A percentile compares a stretch with the other conserved stretches of the same genome.
phyloP scores from a whole-genome alignment of 805 yeast genomes.

The Yamadazyma kitorensis region DNA sequence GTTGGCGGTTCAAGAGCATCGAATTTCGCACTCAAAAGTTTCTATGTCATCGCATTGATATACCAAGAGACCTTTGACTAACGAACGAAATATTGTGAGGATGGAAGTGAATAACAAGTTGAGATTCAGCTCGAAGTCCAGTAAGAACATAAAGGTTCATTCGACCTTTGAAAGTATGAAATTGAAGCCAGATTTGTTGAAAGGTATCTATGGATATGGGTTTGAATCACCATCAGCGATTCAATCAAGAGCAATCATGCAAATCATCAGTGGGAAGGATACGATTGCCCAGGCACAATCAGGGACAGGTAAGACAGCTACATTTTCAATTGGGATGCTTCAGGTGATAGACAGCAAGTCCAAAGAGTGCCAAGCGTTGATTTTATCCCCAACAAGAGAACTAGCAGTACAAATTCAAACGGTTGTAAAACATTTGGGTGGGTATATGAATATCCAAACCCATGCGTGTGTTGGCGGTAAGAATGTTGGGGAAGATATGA shows the following conservation, averaged over 20 bases:
- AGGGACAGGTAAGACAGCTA: constrained; percentile 99
- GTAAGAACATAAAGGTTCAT: constrained; percentile 57
- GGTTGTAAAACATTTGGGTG: constrained; percentile 84
- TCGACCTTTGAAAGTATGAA: constrained; percentile 44
- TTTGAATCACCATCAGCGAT: constrained; percentile 96
- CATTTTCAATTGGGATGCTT: constrained; percentile 90
- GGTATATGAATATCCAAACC: constrained; percentile 78
- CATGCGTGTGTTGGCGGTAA: constrained; percentile 97
- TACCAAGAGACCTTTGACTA: too few species aligned
- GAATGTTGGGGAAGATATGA: constrained; percentile 74
- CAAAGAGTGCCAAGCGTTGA: constrained; percentile 82
- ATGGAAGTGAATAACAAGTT: constrained; percentile 13
- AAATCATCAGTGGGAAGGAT: constrained; percentile 91
- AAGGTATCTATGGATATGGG: constrained; percentile 81
- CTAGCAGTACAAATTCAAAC: constrained; percentile 89
- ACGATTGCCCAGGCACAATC: constrained; percentile 98
- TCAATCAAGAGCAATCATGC: constrained; percentile 95
- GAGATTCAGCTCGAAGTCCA: constrained; percentile 24
- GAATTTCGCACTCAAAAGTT: too few species aligned
- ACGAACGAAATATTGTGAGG: too few species aligned
- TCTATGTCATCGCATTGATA: too few species aligned
- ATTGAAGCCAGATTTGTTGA: constrained; percentile 36
- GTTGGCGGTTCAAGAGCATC: too few species aligned
- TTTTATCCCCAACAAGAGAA: constrained; percentile 95
- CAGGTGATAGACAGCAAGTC: constrained; percentile 76